phyloP scores from a whole-genome alignment of 805 yeast genomes.

The Monosporozyma servazzii region DNA sequence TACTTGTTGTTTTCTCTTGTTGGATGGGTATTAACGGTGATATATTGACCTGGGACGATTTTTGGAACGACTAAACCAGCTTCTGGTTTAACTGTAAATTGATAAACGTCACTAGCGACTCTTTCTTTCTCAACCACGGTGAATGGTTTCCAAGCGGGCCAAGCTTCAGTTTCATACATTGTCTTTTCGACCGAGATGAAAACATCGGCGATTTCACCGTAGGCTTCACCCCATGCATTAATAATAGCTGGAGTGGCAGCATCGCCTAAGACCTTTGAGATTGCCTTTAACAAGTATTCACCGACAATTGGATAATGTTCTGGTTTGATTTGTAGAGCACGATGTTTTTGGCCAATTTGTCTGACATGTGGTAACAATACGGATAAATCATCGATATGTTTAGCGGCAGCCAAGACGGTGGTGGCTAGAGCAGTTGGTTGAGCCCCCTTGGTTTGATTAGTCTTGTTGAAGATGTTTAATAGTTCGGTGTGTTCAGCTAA shows the following conservation, averaged over 20 bases:
- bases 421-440: constrained; percentile 61
- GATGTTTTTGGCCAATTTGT: constrained; percentile 57
- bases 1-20: constrained; percentile 31
- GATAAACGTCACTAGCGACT: constrained; percentile 41
- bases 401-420: constrained; percentile 53
- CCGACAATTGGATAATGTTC: constrained; percentile 66
- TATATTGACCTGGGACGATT: constrained; percentile 35
- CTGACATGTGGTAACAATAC: constrained; percentile 46
- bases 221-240: constrained; percentile 59
- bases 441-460: constrained; percentile 43
- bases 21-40: constrained; percentile 31
- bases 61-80: neutral
- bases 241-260: constrained; percentile 52
- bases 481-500: constrained; percentile 44
- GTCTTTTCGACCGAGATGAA: constrained; percentile 47
- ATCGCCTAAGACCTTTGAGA: constrained; percentile 45
- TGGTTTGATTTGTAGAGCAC: constrained; percentile 51
- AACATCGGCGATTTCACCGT: constrained; percentile 51
- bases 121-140: constrained; percentile 33
- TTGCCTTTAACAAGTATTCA: constrained; percentile 42
- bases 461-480: constrained; percentile 48
- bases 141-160: constrained; percentile 55
- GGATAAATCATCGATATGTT: constrained; percentile 49
- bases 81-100: constrained; percentile 41
- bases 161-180: constrained; percentile 39